Percentiles rank a stretch among this genome's conserved stretches.
These are phyloP conservation scores for Phytophthora vignae DNA, from an alignment of 352 stramenopile species.

Conservation along the genomic window DNA sequence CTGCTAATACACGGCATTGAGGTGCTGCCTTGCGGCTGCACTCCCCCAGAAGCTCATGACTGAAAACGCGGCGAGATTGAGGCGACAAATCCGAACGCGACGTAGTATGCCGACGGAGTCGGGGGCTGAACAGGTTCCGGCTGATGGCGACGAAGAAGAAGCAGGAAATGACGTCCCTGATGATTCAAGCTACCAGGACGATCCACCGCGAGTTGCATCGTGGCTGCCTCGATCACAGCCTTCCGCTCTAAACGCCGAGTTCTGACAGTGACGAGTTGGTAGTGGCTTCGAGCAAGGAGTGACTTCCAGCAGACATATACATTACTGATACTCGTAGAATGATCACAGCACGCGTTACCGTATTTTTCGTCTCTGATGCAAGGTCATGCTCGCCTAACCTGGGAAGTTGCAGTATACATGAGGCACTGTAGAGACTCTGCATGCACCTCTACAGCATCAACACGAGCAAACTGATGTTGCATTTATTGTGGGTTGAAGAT, in stretches of 20 bases:
- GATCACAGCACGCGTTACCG: no score
- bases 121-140: not conserved
- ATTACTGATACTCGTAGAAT: no score
- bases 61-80: not conserved
- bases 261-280: not conserved
- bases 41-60: not conserved
- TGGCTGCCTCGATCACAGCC: not conserved
- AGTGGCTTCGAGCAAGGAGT: no score
- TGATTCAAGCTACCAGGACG: not conserved
- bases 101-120: not conserved
- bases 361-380: no score
- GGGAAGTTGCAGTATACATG: no score
- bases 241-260: not conserved
- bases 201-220: not conserved
- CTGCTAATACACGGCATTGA: not conserved
- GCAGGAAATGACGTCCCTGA: not conserved
- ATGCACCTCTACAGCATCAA: not conserved
- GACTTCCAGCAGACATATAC: no score
- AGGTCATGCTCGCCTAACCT: no score
- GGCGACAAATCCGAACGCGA: not conserved
- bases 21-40: not conserved
- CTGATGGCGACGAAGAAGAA: not conserved
- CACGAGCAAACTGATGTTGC: not conserved
- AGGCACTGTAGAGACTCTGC: no score
- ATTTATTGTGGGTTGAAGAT: not conserved